Evolutionary conservation across 2,329 filamentous ascomycete genomes (phyloP), one percentile per base, ranked within the genome.

Genomic region (Exophiala calicioides): DNA sequence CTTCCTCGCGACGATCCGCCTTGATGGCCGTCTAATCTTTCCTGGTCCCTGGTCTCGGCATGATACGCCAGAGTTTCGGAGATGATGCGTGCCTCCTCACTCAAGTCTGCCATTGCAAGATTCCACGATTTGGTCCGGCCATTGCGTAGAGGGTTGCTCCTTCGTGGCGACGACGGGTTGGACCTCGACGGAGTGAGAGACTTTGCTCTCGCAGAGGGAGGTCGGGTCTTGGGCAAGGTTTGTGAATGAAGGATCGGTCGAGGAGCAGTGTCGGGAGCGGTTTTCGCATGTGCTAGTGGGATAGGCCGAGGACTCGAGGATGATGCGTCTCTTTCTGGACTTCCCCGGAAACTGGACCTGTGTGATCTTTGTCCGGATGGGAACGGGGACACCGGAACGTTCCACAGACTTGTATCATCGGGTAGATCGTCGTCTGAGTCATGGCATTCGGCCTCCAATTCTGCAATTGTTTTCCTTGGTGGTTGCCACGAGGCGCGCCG

Each of bases 31-130:
- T 47, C 44, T 9, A 29, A 35, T n/a, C 36, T 27, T 32, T 43
- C 44, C 31, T 51, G 44, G 20, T 44, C 32, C 24, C 67, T 63
- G 50, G 77, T 68, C 47, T 76, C 75, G 4, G 79, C 77, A 58
- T 80, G 78, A 37, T 72, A 74, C 57, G 82, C 80, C 50, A 84
- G 63, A 15, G 76, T 77, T 52, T 80, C 74, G 1, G 80, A 82
- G 45, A 84, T 66, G 29, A 78, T 74, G 57, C 74, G 74, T 2
- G 80, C 80, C 57, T 84, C 81, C 41, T 77, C 71, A 16, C 80
- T 82, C 27, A 84, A 65, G 53, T 80, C 76, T 1, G 72, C 72
- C 61, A 80, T 70, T 45, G 73, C 77, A 27, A 75, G 70, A 47
- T 78, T 78, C 73, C 81, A 84, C 0, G 79, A 82, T 57, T 79